Base-by-base conservation (phyloP, 2,329 filamentous ascomycete genomes). In the Talaromyces sp. region DNA sequence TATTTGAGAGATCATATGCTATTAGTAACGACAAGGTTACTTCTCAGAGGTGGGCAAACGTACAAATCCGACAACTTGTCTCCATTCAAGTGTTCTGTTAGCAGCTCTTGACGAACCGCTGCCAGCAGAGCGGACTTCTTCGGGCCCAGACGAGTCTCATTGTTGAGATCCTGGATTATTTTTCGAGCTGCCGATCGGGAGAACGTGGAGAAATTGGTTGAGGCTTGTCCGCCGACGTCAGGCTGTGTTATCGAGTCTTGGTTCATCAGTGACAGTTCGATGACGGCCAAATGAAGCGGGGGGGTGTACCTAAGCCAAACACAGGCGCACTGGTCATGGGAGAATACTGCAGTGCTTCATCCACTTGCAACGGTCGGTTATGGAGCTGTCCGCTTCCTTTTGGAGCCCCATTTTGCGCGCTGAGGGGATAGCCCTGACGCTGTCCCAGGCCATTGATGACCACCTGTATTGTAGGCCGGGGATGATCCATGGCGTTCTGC, bases 71-170 rank as follows among this genome's bases (percentile, higher is more conserved):
- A 77, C 64, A 77, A 79, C 63, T 87, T 86, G n/a, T 87, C 84
- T 1, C 86, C 83, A 69, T 87, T 86, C 59, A 97, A 75, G 46
- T 96, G 82, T 64, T 87, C 86, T 60, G 90, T 84, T 31, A 97
- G 24, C 35, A 62, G 80, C 71, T 93, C 87, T 67, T 89, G 83
- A 52, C 93, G 81, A 11, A 87, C 88, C 66, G 88, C 86, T 66
- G 90, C 87, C 53, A 93, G 78, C 64, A 86, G 84, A 70, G 84
- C 84, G 21, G 89, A 87, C 52, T 75, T 72, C 53, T 72, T 70
- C 31, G 82, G 81, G 50, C 83, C 81, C 54, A 84, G 82, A 46
- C 80, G 76, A 62, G 88, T 86, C 71, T 93, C 90, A 64, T 81
- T 80, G 70, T 95, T 92, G 54, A 97, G 77, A 52, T 82, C 83